Base-by-base conservation (phyloP, 371 early-diverging fungal genomes). In the Syncephalastrum sp. region DNA sequence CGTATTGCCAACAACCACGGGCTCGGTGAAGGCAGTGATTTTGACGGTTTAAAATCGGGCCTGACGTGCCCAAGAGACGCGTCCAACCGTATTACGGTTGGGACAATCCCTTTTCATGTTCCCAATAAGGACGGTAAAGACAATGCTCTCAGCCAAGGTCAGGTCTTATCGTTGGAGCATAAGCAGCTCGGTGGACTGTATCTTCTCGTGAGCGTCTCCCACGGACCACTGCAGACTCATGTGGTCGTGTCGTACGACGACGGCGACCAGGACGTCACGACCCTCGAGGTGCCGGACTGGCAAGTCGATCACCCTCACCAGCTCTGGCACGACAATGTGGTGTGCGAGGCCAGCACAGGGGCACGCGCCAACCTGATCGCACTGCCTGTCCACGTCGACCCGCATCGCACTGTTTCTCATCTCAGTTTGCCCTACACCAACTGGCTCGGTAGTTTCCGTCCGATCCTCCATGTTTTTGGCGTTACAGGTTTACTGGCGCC, bases 201-300 rank as follows among this genome's bases (percentile, higher is more conserved):
- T 23, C 13, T 72, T 15, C 62, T 72, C 0, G 60, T 52, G 7
- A 50, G 64, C 6, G 60, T 50, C 10, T 70, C 44, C 19, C 68
- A 63, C 29, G 70, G 65, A 10, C 61, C 68, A 4, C n/a, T 63
- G 12, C 50, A 50, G 2, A 54, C 53, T 17, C 50, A 64, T n/a
- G 44, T 66, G 1, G 47, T 42, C 2, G 45, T 68, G 1, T 56
- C 59, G 4, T 74, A 74, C 44, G 47, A 47, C n/a, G 74, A 74
- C 46, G 65, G 69, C 3, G 48, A 70, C 0, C 27, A 46, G 13
- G 48, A 46, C 15, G 42, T 33, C 14, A 66, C 69, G 0, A 24
- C 48, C 6, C 7, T 74, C 12, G 55, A 55, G 12, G 48, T 74
- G 41, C 70, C 74, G 16, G 74, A 74, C 45, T 74, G 71, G 74